Conservation (phyloP, 176 grass and related monocot species). For the Echinochloa phyllopogon region DNA sequence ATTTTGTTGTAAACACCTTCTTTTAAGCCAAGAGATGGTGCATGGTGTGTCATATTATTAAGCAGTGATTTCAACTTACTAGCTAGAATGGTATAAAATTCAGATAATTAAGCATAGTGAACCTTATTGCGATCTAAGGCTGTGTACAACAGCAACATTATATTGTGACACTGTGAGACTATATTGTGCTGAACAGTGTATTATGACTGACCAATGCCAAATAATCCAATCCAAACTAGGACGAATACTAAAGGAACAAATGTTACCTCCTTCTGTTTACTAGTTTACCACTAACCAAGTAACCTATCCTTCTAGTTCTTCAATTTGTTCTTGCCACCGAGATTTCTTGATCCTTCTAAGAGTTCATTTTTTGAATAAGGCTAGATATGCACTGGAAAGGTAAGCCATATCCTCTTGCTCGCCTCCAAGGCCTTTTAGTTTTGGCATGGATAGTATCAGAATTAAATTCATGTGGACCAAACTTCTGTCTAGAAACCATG, state of each 20-base stretch:
- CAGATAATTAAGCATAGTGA: neutral
- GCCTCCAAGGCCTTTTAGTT: conserved; percentile 54
- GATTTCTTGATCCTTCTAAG: conserved; percentile 80
- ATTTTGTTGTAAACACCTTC: neutral
- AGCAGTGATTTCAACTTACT: neutral
- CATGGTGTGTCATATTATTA: too few species aligned
- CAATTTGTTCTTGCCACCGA: conserved; percentile 55
- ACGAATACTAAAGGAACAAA: conserved; percentile 5
- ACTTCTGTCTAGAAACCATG: conserved; percentile 54
- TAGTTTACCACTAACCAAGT: conserved; percentile 66
- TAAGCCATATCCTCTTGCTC: conserved; percentile 64
- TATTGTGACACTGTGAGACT: neutral
- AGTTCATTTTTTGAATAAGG: conserved; percentile 74
- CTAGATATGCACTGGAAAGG: conserved; percentile 83
- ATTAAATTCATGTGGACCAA: conserved; percentile 44
- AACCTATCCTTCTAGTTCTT: conserved; percentile 62
- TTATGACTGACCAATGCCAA: neutral
- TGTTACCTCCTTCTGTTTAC: conserved; percentile 52
- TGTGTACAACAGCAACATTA: neutral
- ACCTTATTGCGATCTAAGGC: neutral
- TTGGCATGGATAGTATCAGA: conserved; percentile 50
- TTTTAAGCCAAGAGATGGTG: neutral
- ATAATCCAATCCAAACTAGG: conserved; percentile 7
- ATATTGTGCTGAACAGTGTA: neutral
- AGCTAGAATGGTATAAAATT: neutral